These are phyloP conservation scores for Neopestalotiopsis sp. DNA, from an alignment of 2,329 filamentous ascomycete species.

Conservation along the genomic window DNA sequence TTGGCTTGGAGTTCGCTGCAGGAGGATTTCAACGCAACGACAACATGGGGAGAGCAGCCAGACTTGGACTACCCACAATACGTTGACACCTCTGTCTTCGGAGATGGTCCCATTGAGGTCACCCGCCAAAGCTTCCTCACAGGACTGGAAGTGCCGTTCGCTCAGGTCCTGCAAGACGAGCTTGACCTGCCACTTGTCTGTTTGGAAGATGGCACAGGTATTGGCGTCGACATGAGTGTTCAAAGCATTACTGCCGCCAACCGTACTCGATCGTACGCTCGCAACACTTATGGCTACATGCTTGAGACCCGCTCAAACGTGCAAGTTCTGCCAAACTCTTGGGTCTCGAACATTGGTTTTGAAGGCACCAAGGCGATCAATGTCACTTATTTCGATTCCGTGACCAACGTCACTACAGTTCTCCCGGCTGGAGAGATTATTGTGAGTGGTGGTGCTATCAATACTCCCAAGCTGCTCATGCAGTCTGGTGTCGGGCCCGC, in stretches of 20 bases:
- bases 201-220: conserved; percentile 23
- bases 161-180: not conserved
- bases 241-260: conserved; percentile 20
- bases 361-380: conserved; percentile 36
- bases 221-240: conserved; percentile 23
- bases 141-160: not conserved
- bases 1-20: conserved; percentile 10
- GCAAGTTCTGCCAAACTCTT: conserved; percentile 26
- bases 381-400: conserved; percentile 37
- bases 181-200: conserved; percentile 16
- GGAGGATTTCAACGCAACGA: conserved; percentile 7
- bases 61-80: too few species aligned
- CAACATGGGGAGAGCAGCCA: not conserved
- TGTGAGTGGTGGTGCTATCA: conserved; percentile 32
- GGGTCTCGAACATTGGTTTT: conserved; percentile 41
- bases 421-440: conserved; percentile 36
- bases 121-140: not conserved
- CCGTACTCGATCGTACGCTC: conserved; percentile 25
- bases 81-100: not conserved
- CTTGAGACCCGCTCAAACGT: conserved; percentile 20
- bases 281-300: conserved; percentile 22
- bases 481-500: conserved; percentile 35
- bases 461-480: conserved; percentile 35
- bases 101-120: conserved; percentile 4
- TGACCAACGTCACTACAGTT: conserved; percentile 34